Conservation (phyloP, 2,329 filamentous ascomycete genomes). For the Pseudogymnoascus sp. region DNA sequence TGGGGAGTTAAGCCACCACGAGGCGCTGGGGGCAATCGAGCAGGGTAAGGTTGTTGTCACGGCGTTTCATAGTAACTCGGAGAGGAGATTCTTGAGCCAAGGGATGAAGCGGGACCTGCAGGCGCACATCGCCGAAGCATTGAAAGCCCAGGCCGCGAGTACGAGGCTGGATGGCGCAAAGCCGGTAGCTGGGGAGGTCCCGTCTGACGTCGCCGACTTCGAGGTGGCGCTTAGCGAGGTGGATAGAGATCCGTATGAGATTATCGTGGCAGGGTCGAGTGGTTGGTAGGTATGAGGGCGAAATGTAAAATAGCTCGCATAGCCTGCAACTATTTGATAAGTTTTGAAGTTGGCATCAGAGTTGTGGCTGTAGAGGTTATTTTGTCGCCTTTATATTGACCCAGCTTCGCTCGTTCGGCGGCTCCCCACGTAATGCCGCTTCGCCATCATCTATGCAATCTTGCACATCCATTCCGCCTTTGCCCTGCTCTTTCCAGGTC, state of each 20-base stretch:
- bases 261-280: conserved; percentile 37
- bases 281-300: conserved; percentile 4
- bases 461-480: conserved; percentile 26
- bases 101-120: conserved; percentile 61
- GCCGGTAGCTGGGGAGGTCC: conserved; percentile 17
- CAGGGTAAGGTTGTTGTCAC: conserved; percentile 73
- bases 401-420: conserved; percentile 18
- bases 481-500: conserved; percentile 26
- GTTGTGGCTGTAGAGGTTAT: neutral
- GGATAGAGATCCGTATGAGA: conserved; percentile 82
- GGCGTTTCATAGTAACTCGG: conserved; percentile 88
- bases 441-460: conserved; percentile 29
- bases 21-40: conserved; percentile 78
- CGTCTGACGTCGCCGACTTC: conserved; percentile 22
- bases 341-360: neutral
- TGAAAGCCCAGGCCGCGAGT: conserved; percentile 36
- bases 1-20: conserved; percentile 89
- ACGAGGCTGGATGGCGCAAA: conserved; percentile 21
- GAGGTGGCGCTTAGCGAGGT: conserved; percentile 63
- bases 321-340: neutral
- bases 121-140: conserved; percentile 46
- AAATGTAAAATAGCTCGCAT: neutral
- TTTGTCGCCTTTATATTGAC: conserved; percentile 15
- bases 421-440: conserved; percentile 20
- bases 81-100: conserved; percentile 69